Base-by-base conservation (phyloP, 495 filamentous ascomycete species). In the Apiosordaria backusii region DNA sequence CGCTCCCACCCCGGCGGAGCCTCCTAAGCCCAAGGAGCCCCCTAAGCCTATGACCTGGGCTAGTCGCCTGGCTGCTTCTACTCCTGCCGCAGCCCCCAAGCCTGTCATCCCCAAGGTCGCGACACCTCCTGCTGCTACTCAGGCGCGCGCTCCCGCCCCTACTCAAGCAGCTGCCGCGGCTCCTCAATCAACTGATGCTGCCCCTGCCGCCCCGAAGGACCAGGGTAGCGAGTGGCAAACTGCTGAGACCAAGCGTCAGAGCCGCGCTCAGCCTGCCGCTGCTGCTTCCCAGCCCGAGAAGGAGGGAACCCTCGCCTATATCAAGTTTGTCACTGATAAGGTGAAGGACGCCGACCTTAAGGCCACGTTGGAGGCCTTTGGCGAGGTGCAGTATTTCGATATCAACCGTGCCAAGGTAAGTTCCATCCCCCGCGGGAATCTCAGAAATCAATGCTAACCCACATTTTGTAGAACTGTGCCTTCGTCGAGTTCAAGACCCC, bases 251-350 rank as follows among this genome's bases (percentile, higher is more conserved):
- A 94, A 94, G 81, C 87, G 88, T 58, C 91, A 93, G 78, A 85
- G 86, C 63, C 86, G 91, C 64, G 84, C 82, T 6, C 85, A 85
- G 70, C 84, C 84, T 6, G 74, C 81, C 19, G 76, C 81, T 13
- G 79, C 76, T 54, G 70, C 77, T 16, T 76, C 83, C 50, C 68
- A 7, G 4, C 4, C 76, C 27, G 88, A 91, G 70, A 88, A 91
- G 65, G 85, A 88, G 62, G 85, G 84, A 60, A 87, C 89, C 53
- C 81, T 90, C 66, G 96, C 87, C 18, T 98, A 97, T 74, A 89
- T 98, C 74, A 96, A 95, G 84, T 96, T 93, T 70, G 93, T 98
- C 29, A 92, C 89, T 50, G 91, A 95, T 1, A 91, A 91, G 79
- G 87, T 99, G 21, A 82, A 89, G 67, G 80, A 84, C 4, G 85